Base-by-base conservation (phyloP, 345 rosid species). In the Eucalyptus viminalis region DNA sequence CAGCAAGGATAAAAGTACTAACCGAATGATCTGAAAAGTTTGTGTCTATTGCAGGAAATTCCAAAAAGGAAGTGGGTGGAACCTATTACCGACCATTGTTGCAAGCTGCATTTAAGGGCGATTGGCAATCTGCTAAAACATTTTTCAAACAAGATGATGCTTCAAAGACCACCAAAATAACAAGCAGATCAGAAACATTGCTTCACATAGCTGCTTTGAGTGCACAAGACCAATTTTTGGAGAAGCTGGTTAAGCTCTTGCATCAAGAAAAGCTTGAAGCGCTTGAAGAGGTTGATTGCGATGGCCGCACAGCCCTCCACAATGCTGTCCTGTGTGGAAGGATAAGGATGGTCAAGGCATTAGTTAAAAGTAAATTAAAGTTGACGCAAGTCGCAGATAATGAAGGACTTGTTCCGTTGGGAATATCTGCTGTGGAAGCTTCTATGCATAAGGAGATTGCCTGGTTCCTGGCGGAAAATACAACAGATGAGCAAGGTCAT, bases 341-440 rank as follows among this genome's bases (percentile, higher is more conserved):
- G 49, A 49, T 49, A 49, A 49, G 2, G 14, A 49, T 49, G 14
- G 49, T 49, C 49, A 49, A 49, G 14, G 49, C 49, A 11, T 49
- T 49, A 49, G 49, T 49, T 49, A 49, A 4, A 49, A 49, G 5
- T 37, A 4, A 47, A 11, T 49, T 13, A 2, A 11, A 0, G 2
- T 49, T 49, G 49, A 49, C 49, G 14, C 49, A 49, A 4, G 2
- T 49, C 1, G 14, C 14, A 11, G 14, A 49, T 49, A 12, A 49
- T 0, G 49, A 49, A 4, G 5, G 0, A 4, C 5, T 5, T 1
- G 0, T 11, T 11, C 49, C 14, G 12, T 1, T 49, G 14, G 49
- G 0, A 49, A 11, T 49, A 4, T 49, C 14, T 11, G 14, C 49
- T 11, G 0, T 0, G 0, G 14, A 11, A 49, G 14, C 5, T 11